Evolutionary conservation across 1,139 yeast species (phyloP).

Genomic region (Protomyces pachydermus): DNA sequence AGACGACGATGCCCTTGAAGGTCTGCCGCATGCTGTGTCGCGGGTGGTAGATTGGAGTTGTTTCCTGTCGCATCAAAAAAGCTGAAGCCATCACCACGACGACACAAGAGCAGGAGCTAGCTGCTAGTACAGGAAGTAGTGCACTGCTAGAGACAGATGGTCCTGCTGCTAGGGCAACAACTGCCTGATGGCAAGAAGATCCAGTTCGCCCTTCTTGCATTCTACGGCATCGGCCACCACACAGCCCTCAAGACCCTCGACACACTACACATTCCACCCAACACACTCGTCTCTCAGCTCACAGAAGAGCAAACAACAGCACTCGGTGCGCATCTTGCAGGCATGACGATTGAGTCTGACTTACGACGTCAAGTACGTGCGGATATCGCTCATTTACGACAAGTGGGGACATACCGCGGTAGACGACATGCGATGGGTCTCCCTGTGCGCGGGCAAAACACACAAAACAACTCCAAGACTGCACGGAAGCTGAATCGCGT

Average conservation of each 20-base stretch:
- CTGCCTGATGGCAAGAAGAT: slow-evolving; percentile 26
- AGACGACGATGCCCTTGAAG: slow-evolving; percentile 21
- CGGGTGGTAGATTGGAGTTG: no score
- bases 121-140: no score
- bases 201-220: slow-evolving; percentile 35
- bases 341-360: slow-evolving; percentile 78
- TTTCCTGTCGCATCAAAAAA: no score
- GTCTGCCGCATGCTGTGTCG: slow-evolving; percentile 5
- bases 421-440: slow-evolving; percentile 75
- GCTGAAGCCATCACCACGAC: no score
- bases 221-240: slow-evolving; percentile 76
- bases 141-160: neutral
- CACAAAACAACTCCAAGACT: slow-evolving; percentile 83
- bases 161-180: slow-evolving; percentile 26
- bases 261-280: slow-evolving; percentile 82
- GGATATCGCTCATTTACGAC: slow-evolving; percentile 73
- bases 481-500: slow-evolving; percentile 79
- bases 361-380: slow-evolving; percentile 71
- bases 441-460: slow-evolving; percentile 80
- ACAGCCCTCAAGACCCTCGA: slow-evolving; percentile 80
- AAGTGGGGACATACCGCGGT: slow-evolving; percentile 83
- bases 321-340: slow-evolving; percentile 79
- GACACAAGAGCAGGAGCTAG: no score
- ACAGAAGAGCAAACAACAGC: slow-evolving; percentile 82
- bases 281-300: slow-evolving; percentile 89